Evolutionary conservation across 2,329 filamentous ascomycete species (phyloP).

Genomic region (Pseudogymnoascus pannorum): DNA sequence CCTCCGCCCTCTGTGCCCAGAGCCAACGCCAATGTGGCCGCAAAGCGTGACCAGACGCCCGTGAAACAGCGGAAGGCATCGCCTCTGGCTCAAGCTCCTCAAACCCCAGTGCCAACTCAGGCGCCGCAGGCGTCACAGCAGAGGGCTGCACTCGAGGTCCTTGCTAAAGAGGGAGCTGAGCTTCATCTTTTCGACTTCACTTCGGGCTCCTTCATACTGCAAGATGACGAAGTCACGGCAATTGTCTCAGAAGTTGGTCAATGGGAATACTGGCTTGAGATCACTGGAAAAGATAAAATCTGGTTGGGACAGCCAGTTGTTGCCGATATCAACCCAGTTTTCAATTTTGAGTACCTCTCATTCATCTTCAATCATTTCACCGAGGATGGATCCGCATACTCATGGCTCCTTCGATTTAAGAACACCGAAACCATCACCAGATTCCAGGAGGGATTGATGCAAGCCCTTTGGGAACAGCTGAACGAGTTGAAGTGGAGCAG

Average conservation of each 20-base stretch:
- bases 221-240: slow-evolving; percentile 68
- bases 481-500: slow-evolving; percentile 94
- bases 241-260: slow-evolving; percentile 78
- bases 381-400: slow-evolving; percentile 81
- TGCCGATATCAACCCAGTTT: slow-evolving; percentile 92
- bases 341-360: slow-evolving; percentile 98
- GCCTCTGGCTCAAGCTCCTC: slow-evolving; percentile 19
- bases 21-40: slow-evolving; percentile 38
- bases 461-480: slow-evolving; percentile 91
- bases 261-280: slow-evolving; percentile 95
- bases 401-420: slow-evolving; percentile 89
- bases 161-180: slow-evolving; percentile 71
- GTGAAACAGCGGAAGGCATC: slow-evolving; percentile 20
- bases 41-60: slow-evolving; percentile 35
- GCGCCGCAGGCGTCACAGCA: slow-evolving; percentile 52
- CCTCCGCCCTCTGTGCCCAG: slow-evolving; percentile 15
- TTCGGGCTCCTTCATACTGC: slow-evolving; percentile 74
- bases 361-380: slow-evolving; percentile 99
- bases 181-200: slow-evolving; percentile 91
- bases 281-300: slow-evolving; percentile 65
- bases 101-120: slow-evolving; percentile 42
- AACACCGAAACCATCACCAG: slow-evolving; percentile 72
- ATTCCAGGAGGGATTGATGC: slow-evolving; percentile 92
- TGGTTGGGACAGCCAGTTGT: slow-evolving; percentile 84
- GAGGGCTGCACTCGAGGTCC: slow-evolving; percentile 53